Base-by-base conservation (phyloP, 139 green algal species). In the Tetraselmis chui region DNA sequence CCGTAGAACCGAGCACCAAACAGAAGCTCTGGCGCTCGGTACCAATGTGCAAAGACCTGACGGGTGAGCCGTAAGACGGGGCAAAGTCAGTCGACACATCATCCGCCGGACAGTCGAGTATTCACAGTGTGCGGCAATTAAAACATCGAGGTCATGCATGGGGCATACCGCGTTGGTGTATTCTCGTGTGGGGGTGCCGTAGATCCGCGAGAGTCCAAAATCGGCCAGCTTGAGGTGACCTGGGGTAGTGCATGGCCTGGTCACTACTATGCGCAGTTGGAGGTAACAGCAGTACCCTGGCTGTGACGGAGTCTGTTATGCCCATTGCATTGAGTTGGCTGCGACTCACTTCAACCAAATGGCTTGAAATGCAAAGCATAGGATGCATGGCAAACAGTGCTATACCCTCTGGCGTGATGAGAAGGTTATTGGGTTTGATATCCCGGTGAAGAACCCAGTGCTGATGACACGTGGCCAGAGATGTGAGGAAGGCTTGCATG, bases 21-120 rank as follows among this genome's bases (percentile, higher is more conserved):
- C 23, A 98, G 88, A 76, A 98, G 89, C 91, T 98, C 95, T 18
- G 95, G 94, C 0, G 95, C 58, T 2, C 95, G 86, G 85, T 98
- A 98, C 94, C 94, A 98, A 0, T 89, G 85, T 0, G 95, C 93
- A 92, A 98, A 98, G 67, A 98, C 95, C 91, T 97, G 89, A 30
- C n/a, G n/a, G n/a, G n/a, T n/a, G n/a, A n/a, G n/a, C n/a, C n/a
- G n/a, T n/a, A n/a, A n/a, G n/a, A n/a, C n/a, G n/a, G n/a, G n/a
- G n/a, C n/a, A n/a, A n/a, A n/a, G n/a, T n/a, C n/a, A n/a, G n/a
- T n/a, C n/a, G n/a, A n/a, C n/a, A n/a, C n/a, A n/a, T n/a, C n/a
- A n/a, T n/a, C n/a, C n/a, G n/a, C n/a, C n/a, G n/a, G n/a, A n/a
- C n/a, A n/a, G n/a, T n/a, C n/a, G n/a, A n/a, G n/a, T n/a, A n/a